phyloP scores from a whole-genome alignment of 345 rosid species.

The Gossypium rotundifolium region DNA sequence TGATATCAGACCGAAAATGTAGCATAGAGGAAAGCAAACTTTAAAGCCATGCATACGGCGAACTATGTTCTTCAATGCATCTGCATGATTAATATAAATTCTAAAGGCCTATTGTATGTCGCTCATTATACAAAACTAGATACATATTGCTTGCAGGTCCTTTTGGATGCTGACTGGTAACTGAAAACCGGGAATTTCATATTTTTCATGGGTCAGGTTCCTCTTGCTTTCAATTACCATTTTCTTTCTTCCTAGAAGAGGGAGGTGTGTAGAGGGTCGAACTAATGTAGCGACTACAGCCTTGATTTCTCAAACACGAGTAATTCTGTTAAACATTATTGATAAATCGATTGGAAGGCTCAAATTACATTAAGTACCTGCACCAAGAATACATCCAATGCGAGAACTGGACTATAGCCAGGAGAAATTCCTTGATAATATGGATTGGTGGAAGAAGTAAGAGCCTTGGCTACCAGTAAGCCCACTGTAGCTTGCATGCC shows the following conservation, averaged over 20 bases:
- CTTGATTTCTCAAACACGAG: neutral
- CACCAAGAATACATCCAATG: conserved; percentile 91
- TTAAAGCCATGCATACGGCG: neutral
- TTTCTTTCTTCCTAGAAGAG: neutral
- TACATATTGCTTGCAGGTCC: neutral
- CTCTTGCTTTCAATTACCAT: neutral
- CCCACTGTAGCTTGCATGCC: conserved; percentile 99
- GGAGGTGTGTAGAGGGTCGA: neutral
- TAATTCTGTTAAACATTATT: neutral
- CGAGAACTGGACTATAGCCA: conserved; percentile 78
- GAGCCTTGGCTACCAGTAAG: conserved; percentile 80
- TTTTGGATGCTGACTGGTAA: neutral
- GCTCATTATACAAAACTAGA: neutral
- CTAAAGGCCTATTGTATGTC: neutral
- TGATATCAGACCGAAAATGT: neutral
- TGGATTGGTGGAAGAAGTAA: conserved; percentile 84
- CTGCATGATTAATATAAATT: neutral
- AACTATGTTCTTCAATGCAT: neutral
- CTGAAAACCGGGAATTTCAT: neutral
- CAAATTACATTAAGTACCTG: conserved; percentile 49
- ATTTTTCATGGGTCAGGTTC: neutral
- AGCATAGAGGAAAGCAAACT: neutral
- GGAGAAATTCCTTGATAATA: conserved; percentile 80
- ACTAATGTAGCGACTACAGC: neutral
- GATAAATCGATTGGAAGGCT: neutral